A percentile compares a stretch with the other conserved stretches of the same genome.
These are phyloP conservation scores for Kazachstania sp. DNA, from an alignment of 1,139 yeast genomes.

Conservation along the genomic window DNA sequence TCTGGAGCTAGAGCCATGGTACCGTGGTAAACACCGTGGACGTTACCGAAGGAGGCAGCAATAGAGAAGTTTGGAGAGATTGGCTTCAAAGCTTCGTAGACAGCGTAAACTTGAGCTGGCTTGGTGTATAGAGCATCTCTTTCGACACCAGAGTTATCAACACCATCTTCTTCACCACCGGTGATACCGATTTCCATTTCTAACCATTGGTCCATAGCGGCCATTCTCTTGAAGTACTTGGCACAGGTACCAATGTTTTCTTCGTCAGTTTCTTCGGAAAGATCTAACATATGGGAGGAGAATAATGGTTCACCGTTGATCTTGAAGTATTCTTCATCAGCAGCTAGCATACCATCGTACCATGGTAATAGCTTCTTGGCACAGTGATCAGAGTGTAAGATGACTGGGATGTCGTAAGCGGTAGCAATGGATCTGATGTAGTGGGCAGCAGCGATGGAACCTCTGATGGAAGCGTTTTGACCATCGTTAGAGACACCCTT, in stretches of 20 bases:
- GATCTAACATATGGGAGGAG: constrained; percentile 98
- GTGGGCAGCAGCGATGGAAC: constrained; percentile 97
- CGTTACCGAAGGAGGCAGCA: constrained; percentile 99
- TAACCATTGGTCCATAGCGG: constrained; percentile 93
- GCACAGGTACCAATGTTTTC: constrained; percentile 92
- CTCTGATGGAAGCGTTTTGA: constrained; percentile 91
- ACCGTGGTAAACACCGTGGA: constrained; percentile 99
- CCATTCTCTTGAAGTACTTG: constrained; percentile 90
- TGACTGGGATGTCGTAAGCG: constrained; percentile 90
- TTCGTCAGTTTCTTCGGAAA: constrained; percentile 93
- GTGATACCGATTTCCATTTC: constrained; percentile 99
- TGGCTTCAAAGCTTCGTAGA: constrained; percentile 80
- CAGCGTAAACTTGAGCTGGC: constrained; percentile 91
- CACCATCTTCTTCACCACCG: constrained; percentile 99
- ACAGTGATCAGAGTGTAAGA: constrained; percentile 97
- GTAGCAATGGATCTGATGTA: constrained; percentile 96
- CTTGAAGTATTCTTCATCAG: constrained; percentile 88
- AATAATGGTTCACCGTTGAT: constrained; percentile 87
- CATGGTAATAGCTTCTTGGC: constrained; percentile 97
- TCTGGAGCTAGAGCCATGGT: constrained; percentile 90
- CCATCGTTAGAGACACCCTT: constrained; percentile 93
- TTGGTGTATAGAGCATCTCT: constrained; percentile 85
- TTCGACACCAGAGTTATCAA: constrained; percentile 90
- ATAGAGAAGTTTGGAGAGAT: constrained; percentile 97
- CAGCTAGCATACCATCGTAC: constrained; percentile 96